Evolutionary conservation across 306 rosid genomes (phyloP).

Genomic region (Quillaja saponaria): DNA sequence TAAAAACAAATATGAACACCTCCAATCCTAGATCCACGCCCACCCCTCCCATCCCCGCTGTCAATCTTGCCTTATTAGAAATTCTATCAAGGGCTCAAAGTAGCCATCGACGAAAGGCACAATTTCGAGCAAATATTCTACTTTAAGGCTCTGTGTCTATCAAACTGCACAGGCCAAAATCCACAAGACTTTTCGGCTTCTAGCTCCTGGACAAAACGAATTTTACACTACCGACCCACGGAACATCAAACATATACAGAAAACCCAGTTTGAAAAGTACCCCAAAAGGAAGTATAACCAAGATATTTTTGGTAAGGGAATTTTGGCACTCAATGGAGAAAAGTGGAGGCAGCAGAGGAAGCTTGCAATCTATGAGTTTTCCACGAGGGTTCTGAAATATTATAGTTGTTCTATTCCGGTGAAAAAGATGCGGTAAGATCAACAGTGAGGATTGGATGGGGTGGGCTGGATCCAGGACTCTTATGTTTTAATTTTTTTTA

Average conservation of each 20-base stretch:
- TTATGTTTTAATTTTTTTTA: too few species aligned
- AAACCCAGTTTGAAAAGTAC: conserved; percentile 35
- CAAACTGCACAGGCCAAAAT: conserved; percentile 31
- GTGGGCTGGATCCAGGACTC: too few species aligned
- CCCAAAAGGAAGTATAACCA: conserved; percentile 30
- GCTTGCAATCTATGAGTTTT: conserved; percentile 45
- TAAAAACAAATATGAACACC: too few species aligned
- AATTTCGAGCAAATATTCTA: conserved; percentile 32
- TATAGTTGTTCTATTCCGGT: conserved; percentile 41
- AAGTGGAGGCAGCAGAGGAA: conserved; percentile 49
- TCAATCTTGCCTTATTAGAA: conserved; percentile 32
- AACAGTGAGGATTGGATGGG: too few species aligned
- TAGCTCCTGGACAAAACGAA: conserved; percentile 30
- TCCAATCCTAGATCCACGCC: too few species aligned
- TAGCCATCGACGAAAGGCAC: conserved; percentile 48
- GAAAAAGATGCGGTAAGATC: too few species aligned
- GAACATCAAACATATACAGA: conserved; percentile 42
- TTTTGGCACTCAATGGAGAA: conserved; percentile 44
- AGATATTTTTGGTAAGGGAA: conserved; percentile 39
- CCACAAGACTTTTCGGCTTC: conserved; percentile 30
- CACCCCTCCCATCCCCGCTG: conserved; percentile 18
- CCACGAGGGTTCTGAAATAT: conserved; percentile 45
- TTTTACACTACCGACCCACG: conserved; percentile 40
- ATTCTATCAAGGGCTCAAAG: conserved; percentile 36
- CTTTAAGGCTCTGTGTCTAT: conserved; percentile 38